Conservation (phyloP, 805 yeast genomes). For the Metschnikowia baotianmanensis region DNA sequence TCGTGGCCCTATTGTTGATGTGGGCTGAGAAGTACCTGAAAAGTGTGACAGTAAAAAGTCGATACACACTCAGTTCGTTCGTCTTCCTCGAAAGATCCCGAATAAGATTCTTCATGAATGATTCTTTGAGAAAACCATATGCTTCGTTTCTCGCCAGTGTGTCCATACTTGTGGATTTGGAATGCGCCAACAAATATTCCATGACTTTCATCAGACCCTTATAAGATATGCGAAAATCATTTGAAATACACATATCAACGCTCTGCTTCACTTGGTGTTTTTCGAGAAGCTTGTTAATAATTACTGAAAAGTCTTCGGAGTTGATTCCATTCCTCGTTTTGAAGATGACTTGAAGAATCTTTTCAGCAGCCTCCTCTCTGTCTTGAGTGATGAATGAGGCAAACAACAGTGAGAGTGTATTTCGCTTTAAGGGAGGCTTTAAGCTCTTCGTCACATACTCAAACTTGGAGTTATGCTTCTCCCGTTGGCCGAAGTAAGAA, state of each 20-base stretch:
- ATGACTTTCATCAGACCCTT: constrained; percentile 26
- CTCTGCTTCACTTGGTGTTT: constrained; percentile 26
- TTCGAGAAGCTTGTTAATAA: constrained; percentile 26
- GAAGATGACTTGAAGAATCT: constrained; percentile 29
- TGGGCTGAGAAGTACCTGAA: constrained; percentile 19
- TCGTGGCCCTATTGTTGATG: constrained; percentile 22
- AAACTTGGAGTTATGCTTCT: constrained; percentile 13
- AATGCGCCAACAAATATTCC: constrained; percentile 9
- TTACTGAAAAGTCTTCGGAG: constrained; percentile 26
- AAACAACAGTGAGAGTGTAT: constrained; percentile 34
- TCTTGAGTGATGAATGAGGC: constrained; percentile 27
- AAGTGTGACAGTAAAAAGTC: constrained; percentile 20
- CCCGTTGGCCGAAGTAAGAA: constrained; percentile 20
- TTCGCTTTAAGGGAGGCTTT: constrained; percentile 31
- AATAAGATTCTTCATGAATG: constrained; percentile 4
- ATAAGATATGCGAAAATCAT: constrained; percentile 24
- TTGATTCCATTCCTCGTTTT: constrained; percentile 27
- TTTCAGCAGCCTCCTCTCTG: constrained; percentile 29
- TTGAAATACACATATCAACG: constrained; percentile 21
- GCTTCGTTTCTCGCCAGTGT: background rate
- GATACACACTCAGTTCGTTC: constrained; percentile 1
- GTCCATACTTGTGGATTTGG: background rate
- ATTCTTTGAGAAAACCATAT: background rate
- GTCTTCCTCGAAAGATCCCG: constrained; percentile 3
- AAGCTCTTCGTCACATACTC: constrained; percentile 23